Evolutionary conservation across 768 basidiomycete species (phyloP).

Genomic region (Rhizopogon vinicolor): DNA sequence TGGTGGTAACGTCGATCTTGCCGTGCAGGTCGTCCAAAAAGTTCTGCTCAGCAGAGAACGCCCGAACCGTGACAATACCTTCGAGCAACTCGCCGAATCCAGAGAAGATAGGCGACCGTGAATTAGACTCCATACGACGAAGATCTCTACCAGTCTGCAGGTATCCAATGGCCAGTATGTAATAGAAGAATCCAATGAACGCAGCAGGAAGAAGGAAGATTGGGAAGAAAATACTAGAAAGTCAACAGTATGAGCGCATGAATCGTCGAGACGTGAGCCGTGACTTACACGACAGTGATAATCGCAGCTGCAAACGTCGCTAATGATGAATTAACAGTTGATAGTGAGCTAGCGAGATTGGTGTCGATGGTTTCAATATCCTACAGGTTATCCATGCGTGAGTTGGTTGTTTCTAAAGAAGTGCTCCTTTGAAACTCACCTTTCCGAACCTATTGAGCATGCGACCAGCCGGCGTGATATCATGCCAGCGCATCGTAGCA

Average conservation of each 20-base stretch:
- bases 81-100: conserved; percentile 81
- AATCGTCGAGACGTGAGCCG: conserved; percentile 3
- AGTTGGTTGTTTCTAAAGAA: background rate
- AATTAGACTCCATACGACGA: conserved; percentile 87
- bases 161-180: conserved; percentile 64
- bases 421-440: conserved; percentile 22
- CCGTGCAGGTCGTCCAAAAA: conserved; percentile 73
- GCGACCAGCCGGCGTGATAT: conserved; percentile 75
- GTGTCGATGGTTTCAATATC: conserved; percentile 87
- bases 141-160: conserved; percentile 79
- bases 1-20: conserved; percentile 75
- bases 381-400: conserved; percentile 19
- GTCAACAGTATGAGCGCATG: conserved; percentile 5
- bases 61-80: conserved; percentile 90
- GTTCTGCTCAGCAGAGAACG: conserved; percentile 75
- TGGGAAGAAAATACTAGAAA: conserved; percentile 64
- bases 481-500: conserved; percentile 83
- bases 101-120: conserved; percentile 79
- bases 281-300: conserved; percentile 58
- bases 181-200: conserved; percentile 72
- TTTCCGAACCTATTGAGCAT: conserved; percentile 86
- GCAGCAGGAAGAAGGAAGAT: conserved; percentile 75
- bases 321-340: conserved; percentile 73
- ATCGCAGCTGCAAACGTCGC: conserved; percentile 77
- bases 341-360: conserved; percentile 61